Base-by-base conservation (phyloP, 805 yeast genomes). In the Cyberlindnera samutprakarnensis region DNA sequence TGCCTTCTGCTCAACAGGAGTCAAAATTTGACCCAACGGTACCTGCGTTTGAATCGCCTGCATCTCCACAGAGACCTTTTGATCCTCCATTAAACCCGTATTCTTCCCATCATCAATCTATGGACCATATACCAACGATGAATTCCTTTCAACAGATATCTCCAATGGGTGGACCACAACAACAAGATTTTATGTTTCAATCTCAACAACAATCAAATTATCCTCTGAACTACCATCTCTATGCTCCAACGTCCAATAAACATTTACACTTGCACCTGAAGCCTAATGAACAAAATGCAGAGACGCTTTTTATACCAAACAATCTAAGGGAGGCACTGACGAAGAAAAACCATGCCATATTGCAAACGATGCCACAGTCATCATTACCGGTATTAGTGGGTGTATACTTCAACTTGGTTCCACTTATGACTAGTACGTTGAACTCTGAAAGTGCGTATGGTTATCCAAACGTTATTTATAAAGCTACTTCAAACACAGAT, bases 201-300 rank as follows among this genome's bases (percentile, higher is more conserved):
- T 35, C 39, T n/a, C 43, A 36, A 17, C 38, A 33, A n/a, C 42
- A 38, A 14, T 43, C 61, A 21, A 31, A 53, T 23, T 75, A 60
- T 42, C 81, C 82, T 0, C 59, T 84, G 27, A 86, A 86, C 48
- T 83, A 84, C 53, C 95, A 88, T 57, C 59, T 86, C 24, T 88
- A 90, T 57, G 92, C 96, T 0, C 96, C 96, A 2, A 70, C 75
- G 19, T 90, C 96, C 8, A 85, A 88, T 3, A 88, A 87, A 7
- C 77, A 79, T 49, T 54, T 78, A 29, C 65, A 68, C 25, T 56
- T 71, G 8, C 75, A 78, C 11, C 60, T 82, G 39, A 68, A 70
- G 30, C 74, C 84, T 2, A 76, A 87, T 51, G 88, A 87, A 57
- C 70, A 86, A 26, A 75, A 74, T 20, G 72, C 78, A 3, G 72